A percentile compares a stretch with the other conserved stretches of the same genome.
Conservation (phyloP, 768 basidiomycete species). For the Crassisporium funariophilum region DNA sequence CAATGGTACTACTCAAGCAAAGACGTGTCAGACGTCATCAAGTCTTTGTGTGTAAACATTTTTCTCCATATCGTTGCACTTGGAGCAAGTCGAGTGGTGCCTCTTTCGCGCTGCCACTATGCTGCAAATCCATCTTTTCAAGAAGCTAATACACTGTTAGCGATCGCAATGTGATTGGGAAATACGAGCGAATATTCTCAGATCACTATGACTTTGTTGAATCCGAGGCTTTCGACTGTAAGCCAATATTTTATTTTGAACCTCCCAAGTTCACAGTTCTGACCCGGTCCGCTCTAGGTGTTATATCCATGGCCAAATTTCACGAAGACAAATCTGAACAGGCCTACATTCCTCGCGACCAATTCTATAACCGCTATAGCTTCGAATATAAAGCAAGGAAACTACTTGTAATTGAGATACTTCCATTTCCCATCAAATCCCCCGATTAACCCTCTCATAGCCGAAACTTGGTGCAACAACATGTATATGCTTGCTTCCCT, state of each 20-base stretch:
- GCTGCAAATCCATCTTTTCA: too few relatives aligned
- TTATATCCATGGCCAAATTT: constrained; percentile 34
- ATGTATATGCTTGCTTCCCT: constrained; percentile 51
- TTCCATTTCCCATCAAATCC: not conserved
- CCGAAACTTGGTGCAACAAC: constrained; percentile 39
- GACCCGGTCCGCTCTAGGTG: constrained; percentile 28
- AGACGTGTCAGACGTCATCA: constrained; percentile 46
- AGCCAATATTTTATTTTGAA: constrained; percentile 5
- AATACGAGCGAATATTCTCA: constrained; percentile 52
- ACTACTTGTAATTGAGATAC: constrained; percentile 35
- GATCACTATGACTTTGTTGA: constrained; percentile 51
- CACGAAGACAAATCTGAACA: constrained; percentile 42
- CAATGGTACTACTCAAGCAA: constrained; percentile 57
- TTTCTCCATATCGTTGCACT: not conserved
- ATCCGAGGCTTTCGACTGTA: constrained; percentile 49
- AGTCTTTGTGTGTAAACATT: constrained; percentile 48
- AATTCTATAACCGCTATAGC: constrained; percentile 52
- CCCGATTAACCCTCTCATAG: constrained; percentile 24
- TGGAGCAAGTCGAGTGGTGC: too few relatives aligned
- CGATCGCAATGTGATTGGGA: constrained; percentile 38
- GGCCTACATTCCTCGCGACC: constrained; percentile 35
- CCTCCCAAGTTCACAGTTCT: not conserved
- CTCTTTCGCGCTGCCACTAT: too few relatives aligned
- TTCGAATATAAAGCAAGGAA: constrained; percentile 35
- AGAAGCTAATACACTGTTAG: too few relatives aligned